phyloP scores from a whole-genome alignment of 352 stramenopile genomes.

The Phytopythium litorale region DNA sequence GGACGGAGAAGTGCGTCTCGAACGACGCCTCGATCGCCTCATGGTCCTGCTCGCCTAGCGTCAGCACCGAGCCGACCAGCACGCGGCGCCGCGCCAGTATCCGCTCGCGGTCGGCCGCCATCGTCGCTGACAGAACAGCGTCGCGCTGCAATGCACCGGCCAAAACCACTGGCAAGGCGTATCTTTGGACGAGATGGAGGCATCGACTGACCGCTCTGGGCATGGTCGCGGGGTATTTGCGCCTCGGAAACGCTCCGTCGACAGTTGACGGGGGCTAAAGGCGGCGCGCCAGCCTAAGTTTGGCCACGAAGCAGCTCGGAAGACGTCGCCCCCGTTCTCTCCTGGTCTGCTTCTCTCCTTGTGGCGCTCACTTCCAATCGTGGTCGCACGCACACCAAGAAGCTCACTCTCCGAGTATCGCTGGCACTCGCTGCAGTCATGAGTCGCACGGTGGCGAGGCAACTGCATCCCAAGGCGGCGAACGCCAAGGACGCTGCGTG shows the following conservation, averaged over 20 bases:
- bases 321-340: neutral
- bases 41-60: constrained; percentile 31
- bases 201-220: neutral
- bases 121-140: neutral
- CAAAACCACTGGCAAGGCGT: neutral
- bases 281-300: neutral
- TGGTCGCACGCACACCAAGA: neutral
- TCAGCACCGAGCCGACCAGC: constrained; percentile 37
- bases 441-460: neutral
- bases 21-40: constrained; percentile 52
- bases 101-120: constrained; percentile 18
- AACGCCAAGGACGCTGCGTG: neutral
- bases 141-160: neutral
- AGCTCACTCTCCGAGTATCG: neutral
- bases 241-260: neutral
- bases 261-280: neutral
- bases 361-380: neutral
- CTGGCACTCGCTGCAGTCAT: neutral
- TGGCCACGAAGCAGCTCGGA: neutral
- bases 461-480: neutral
- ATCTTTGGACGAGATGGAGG: neutral
- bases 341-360: neutral
- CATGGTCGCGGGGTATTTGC: neutral
- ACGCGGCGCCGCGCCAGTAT: constrained; percentile 31
- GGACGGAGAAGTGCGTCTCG: constrained; percentile 30